A percentile compares a stretch with the other conserved stretches of the same genome.
These are phyloP conservation scores for Pleodorina starrii DNA, from an alignment of 139 green algal genomes.

Conservation along the genomic window DNA sequence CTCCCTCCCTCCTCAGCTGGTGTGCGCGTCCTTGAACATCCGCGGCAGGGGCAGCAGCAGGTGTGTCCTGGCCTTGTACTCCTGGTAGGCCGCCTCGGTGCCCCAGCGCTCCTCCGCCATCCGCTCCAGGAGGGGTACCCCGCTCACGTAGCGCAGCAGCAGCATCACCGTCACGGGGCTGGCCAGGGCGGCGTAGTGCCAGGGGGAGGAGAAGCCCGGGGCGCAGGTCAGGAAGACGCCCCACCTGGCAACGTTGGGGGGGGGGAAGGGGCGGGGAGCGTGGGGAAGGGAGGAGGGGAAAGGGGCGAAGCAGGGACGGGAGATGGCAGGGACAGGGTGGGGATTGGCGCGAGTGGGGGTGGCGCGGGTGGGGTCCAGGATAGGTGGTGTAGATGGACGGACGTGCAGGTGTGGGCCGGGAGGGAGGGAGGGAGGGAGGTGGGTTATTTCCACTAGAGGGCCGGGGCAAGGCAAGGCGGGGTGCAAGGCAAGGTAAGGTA, in stretches of 20 bases:
- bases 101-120: constrained; percentile 75
- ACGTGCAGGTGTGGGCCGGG: too few relatives aligned
- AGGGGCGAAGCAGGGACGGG: too few relatives aligned
- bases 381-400: too few relatives aligned
- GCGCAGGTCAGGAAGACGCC: constrained; percentile 77
- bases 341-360: too few relatives aligned
- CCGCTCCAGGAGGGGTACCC: constrained; percentile 59
- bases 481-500: too few relatives aligned
- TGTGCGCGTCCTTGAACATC: constrained; percentile 47
- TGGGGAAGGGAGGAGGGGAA: neutral
- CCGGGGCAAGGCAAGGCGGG: too few relatives aligned
- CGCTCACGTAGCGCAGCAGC: constrained; percentile 44
- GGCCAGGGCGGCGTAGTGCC: constrained; percentile 65
- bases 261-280: neutral
- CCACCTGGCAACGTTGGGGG: constrained; percentile 62
- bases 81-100: constrained; percentile 65
- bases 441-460: too few relatives aligned
- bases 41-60: constrained; percentile 71
- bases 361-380: too few relatives aligned
- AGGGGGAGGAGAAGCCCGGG: constrained; percentile 52
- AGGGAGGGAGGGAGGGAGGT: too few relatives aligned
- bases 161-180: constrained; percentile 76
- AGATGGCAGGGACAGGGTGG: neutral
- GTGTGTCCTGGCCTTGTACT: constrained; percentile 69
- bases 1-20: neutral